Evolutionary conservation across 768 basidiomycete genomes (phyloP).

Genomic region (Mycena vitilis): DNA sequence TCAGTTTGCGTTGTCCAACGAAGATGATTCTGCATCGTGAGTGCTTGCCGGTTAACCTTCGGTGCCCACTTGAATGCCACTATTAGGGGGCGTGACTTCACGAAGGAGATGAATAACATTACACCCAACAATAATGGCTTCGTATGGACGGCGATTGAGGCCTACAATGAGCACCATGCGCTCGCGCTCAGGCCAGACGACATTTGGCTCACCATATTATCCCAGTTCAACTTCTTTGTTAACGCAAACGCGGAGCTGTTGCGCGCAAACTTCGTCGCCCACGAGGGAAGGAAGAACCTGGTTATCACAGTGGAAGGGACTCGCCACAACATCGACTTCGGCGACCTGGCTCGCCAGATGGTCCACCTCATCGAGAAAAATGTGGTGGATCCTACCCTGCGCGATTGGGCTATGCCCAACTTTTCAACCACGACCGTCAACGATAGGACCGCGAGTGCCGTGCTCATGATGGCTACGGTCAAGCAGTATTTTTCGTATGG

Average conservation of each 20-base stretch:
- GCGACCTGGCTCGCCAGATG: slow-evolving; percentile 41
- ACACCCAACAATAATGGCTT: not conserved
- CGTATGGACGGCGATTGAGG: slow-evolving; percentile 39
- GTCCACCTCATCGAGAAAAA: slow-evolving; percentile 40
- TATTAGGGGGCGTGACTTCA: not conserved
- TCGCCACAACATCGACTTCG: slow-evolving; percentile 37
- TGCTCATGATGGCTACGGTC: slow-evolving; percentile 57
- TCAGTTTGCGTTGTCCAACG: not conserved
- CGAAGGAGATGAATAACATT: not conserved
- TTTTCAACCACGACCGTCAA: slow-evolving; percentile 57
- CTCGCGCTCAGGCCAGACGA: slow-evolving; percentile 49
- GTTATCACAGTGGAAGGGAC: not conserved
- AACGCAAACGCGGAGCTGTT: slow-evolving; percentile 40
- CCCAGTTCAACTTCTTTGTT: not conserved
- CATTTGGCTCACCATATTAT: not conserved
- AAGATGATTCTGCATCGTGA: too few species aligned
- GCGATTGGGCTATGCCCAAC: slow-evolving; percentile 54
- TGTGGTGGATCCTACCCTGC: slow-evolving; percentile 45
- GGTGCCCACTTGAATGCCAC: too few species aligned
- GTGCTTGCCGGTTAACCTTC: too few species aligned
- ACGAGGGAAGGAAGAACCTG: slow-evolving; percentile 41
- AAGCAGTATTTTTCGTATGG: slow-evolving; percentile 52
- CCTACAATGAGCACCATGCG: slow-evolving; percentile 51
- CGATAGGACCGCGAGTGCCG: slow-evolving; percentile 51
- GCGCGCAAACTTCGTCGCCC: slow-evolving; percentile 44